These are phyloP conservation scores for Sungouiella blattae DNA, from an alignment of 805 yeast genomes.

Conservation along the genomic window DNA sequence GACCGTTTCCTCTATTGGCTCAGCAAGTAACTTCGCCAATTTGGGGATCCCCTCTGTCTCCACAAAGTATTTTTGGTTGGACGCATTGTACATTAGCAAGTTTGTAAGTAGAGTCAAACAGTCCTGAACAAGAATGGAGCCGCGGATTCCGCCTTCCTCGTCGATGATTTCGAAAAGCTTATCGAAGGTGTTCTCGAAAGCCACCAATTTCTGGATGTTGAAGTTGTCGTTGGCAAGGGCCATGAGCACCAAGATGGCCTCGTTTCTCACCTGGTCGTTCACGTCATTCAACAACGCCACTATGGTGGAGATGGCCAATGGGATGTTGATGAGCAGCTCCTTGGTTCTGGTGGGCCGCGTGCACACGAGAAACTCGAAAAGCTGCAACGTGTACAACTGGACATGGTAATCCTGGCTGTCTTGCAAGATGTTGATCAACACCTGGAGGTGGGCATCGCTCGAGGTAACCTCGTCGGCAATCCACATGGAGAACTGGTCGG, in stretches of 20 bases:
- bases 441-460: conserved; percentile 24
- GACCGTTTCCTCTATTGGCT: conserved; percentile 49
- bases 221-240: conserved; percentile 76
- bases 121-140: conserved; percentile 88
- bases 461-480: conserved; percentile 91
- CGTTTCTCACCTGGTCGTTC: conserved; percentile 85
- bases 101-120: conserved; percentile 73
- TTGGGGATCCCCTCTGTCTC: conserved; percentile 78
- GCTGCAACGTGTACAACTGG: conserved; percentile 75
- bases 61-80: conserved; percentile 84
- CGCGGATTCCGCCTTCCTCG: conserved; percentile 86
- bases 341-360: conserved; percentile 73
- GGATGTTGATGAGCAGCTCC: conserved; percentile 66
- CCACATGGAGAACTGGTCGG: conserved; percentile 90
- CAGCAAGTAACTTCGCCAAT: conserved; percentile 58
- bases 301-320: conserved; percentile 75
- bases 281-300: conserved; percentile 48
- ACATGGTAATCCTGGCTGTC: conserved; percentile 67
- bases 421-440: conserved; percentile 42
- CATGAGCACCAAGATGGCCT: conserved; percentile 78
- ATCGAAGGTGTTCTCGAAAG: conserved; percentile 91
- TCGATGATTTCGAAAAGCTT: conserved; percentile 72
- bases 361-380: conserved; percentile 77
- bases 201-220: conserved; percentile 88
- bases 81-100: conserved; percentile 74